These are phyloP conservation scores for Chlorophyllum brunneum DNA, from an alignment of 768 basidiomycete species.

Conservation along the genomic window DNA sequence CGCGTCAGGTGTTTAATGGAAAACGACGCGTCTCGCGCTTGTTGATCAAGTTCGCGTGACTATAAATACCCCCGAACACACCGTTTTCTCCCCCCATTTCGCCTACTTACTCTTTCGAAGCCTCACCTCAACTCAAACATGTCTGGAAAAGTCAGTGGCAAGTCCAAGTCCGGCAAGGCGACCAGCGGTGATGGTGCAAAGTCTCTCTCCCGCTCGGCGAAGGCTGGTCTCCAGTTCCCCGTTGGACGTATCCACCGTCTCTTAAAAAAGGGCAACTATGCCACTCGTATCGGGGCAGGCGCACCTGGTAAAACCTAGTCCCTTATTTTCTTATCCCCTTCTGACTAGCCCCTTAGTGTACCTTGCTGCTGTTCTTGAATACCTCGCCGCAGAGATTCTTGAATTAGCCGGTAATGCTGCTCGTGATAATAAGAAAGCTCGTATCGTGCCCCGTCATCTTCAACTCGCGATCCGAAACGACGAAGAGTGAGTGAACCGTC, in stretches of 20 bases:
- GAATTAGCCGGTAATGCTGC: slow-evolving; percentile 89
- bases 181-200: slow-evolving; percentile 63
- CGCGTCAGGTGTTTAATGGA: background rate
- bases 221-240: slow-evolving; percentile 80
- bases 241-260: slow-evolving; percentile 92
- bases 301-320: slow-evolving; percentile 57
- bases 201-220: slow-evolving; percentile 66
- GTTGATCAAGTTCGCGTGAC: slow-evolving; percentile 19
- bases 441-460: slow-evolving; percentile 91
- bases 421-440: slow-evolving; percentile 83
- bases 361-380: slow-evolving; percentile 87
- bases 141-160: slow-evolving; percentile 1
- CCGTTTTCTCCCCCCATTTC: slow-evolving; percentile 18
- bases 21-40: slow-evolving; percentile 1
- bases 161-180: slow-evolving; percentile 54
- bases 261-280: slow-evolving; percentile 84
- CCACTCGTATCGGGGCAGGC: slow-evolving; percentile 83
- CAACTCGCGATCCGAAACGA: slow-evolving; percentile 92
- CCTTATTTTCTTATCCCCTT: slow-evolving; percentile 83
- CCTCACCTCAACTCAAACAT: slow-evolving; percentile 15
- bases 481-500: no score
- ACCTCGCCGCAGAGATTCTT: slow-evolving; percentile 90
- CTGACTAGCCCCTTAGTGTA: slow-evolving; percentile 50
- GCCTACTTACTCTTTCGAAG: slow-evolving; percentile 15
- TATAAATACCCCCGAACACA: slow-evolving; percentile 33